These are phyloP conservation scores for Strobilomyces dryophilus DNA, from an alignment of 768 basidiomycete species.

Conservation along the genomic window DNA sequence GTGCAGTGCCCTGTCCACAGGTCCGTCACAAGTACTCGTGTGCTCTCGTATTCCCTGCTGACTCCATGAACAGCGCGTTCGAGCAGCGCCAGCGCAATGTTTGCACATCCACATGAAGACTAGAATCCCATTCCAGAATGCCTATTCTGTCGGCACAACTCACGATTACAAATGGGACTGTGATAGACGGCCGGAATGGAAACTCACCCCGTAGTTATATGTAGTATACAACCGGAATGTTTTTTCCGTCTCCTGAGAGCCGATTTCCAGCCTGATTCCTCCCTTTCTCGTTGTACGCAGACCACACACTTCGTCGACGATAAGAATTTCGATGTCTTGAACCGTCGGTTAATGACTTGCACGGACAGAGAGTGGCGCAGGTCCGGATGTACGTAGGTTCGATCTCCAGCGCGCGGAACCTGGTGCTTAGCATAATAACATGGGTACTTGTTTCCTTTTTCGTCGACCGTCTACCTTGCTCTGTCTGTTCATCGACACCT, in stretches of 20 bases:
- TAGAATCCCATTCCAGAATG: conserved; percentile 64
- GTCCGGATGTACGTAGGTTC: conserved; percentile 48
- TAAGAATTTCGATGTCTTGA: conserved; percentile 45
- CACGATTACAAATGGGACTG: background rate
- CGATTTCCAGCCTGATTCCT: conserved; percentile 58
- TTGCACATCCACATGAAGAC: conserved; percentile 63
- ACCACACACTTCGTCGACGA: conserved; percentile 55
- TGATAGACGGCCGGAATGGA: background rate
- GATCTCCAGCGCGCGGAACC: conserved; percentile 57
- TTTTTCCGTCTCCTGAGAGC: conserved; percentile 31
- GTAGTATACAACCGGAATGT: conserved; percentile 49
- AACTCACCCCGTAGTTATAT: conserved; percentile 64
- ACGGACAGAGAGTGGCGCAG: conserved; percentile 50
- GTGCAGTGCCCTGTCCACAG: background rate
- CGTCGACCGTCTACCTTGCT: no score
- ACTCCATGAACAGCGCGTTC: conserved; percentile 35
- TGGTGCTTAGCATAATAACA: conserved; percentile 58
- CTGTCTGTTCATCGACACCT: no score
- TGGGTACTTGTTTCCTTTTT: no score
- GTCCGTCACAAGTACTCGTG: background rate
- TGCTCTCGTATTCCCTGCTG: background rate
- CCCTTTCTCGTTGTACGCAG: conserved; percentile 64
- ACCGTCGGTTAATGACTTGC: conserved; percentile 42
- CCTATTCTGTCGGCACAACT: conserved; percentile 27
- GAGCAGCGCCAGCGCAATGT: conserved; percentile 43